Base-by-base conservation (phyloP, 2,329 filamentous ascomycete genomes). In the Cyphellophora attinorum region DNA sequence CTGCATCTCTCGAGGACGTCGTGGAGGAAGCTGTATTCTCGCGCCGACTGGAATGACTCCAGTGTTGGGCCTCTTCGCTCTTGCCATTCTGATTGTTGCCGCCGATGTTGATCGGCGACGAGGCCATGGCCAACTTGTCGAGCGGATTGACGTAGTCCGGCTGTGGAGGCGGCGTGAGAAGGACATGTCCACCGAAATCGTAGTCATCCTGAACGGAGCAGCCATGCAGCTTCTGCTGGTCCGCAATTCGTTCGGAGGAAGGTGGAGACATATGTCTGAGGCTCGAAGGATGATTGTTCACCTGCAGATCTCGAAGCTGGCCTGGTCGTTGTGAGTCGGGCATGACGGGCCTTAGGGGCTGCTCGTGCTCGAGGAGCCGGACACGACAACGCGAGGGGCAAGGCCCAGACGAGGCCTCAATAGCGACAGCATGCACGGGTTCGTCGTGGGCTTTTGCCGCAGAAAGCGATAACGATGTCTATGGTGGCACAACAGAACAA, bases 1-100 rank as follows among this genome's bases (percentile, higher is more conserved):
- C 30, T 11, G 46, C 23, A 18, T 49, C 46, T 10, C 32, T 43
- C 5, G 18, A 23, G 6, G 37, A 12, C 3, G 33, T 15, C 8
- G 29, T 31, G 6, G 29, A 31, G 11, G 19, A 16, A 6, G 15
- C 13, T 6, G n/a, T 13, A 16, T 12, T 12, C 19, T 31, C 15
- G 16, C 37, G 39, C 5, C 3, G 29, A 14, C 18, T 6, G 21
- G n/a, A 18, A n/a, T 18, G 29, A n/a, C 19, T n/a, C 14, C 15
- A 10, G 11, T 35, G 30, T 12, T 28, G 29, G 11, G 17, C 28
- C 8, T 30, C 29, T 16, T 35, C 33, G 19, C 27, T 25, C 21
- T 29, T 12, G 11, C 38, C 6, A 12, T 46, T 40, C 19, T 43
- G 25, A 25, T 33, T 34, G 11, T 41, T 14, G 21, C 38, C 32